A percentile compares a stretch with the other conserved stretches of the same genome.
Conservation (phyloP, 306 rosid genomes). For the Ziziphus jujuba region DNA sequence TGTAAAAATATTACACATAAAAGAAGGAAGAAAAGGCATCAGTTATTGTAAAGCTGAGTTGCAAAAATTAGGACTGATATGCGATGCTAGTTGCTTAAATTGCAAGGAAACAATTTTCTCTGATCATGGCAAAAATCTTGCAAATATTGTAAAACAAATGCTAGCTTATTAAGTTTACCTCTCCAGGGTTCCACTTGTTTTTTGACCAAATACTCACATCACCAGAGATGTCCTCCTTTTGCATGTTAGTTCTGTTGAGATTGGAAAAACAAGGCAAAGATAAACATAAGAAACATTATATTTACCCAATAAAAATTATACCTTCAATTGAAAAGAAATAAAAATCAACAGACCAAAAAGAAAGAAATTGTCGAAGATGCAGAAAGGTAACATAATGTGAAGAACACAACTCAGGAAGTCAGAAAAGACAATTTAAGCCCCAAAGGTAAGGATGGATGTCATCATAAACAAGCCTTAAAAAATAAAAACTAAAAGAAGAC, state of each 20-base stretch:
- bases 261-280: background rate
- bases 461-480: too few relatives aligned
- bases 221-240: slow-evolving; percentile 38
- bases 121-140: background rate
- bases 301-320: background rate
- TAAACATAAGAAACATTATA: background rate
- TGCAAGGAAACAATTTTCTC: background rate
- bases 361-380: too few relatives aligned
- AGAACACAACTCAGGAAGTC: too few relatives aligned
- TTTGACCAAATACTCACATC: slow-evolving; percentile 65
- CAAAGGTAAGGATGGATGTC: too few relatives aligned
- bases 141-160: background rate
- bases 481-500: too few relatives aligned
- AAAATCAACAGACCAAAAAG: background rate
- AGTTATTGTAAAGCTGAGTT: too few relatives aligned
- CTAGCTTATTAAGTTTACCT: slow-evolving; percentile 44
- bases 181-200: slow-evolving; percentile 87
- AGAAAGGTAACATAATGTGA: too few relatives aligned
- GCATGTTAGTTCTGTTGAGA: slow-evolving; percentile 49
- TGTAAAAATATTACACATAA: background rate
- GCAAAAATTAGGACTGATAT: too few relatives aligned
- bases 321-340: background rate
- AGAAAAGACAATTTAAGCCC: too few relatives aligned
- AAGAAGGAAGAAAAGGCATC: background rate
- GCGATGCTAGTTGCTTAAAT: too few relatives aligned